Conservation (phyloP, 148 eudicot genomes). For the Vaccinium vitisidaea region DNA sequence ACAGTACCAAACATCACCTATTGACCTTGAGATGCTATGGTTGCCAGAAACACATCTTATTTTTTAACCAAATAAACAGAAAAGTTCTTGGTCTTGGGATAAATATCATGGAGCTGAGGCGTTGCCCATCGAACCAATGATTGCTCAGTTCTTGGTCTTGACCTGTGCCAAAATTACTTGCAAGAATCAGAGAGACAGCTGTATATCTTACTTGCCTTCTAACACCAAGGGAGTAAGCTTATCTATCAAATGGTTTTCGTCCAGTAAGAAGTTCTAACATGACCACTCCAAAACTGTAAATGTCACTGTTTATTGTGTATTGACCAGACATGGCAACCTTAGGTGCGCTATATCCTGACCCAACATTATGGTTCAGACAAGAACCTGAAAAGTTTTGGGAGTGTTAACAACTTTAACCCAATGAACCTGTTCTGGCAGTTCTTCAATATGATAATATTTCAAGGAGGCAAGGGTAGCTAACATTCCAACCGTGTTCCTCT, state of each 20-base stretch:
- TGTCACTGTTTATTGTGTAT: conserved; percentile 84
- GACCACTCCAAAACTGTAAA: conserved; percentile 87
- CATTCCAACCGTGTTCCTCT: not conserved
- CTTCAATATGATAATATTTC: no score
- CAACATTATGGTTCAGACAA: conserved; percentile 61
- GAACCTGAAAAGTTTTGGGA: conserved; percentile 49
- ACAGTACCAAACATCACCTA: no score
- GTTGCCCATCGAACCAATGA: conserved; percentile 93
- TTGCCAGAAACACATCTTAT: no score
- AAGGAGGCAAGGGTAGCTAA: not conserved
- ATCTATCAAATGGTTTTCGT: conserved; percentile 88
- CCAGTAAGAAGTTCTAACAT: conserved; percentile 97
- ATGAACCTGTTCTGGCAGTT: not conserved
- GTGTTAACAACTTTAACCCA: not conserved
- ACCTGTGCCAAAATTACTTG: conserved; percentile 38
- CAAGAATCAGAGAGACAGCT: not conserved
- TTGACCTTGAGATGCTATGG: no score
- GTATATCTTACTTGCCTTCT: not conserved
- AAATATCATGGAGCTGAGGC: conserved; percentile 91
- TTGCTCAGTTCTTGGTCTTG: conserved; percentile 71
- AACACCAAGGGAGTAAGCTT: conserved; percentile 14
- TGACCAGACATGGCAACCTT: conserved; percentile 96
- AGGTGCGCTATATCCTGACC: conserved; percentile 73
- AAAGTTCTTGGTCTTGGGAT: no score
- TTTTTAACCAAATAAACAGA: no score